These are phyloP conservation scores for Microbotryum lychnidis-dioicae DNA, from an alignment of 1,284 basidiomycete genomes.

Conservation along the genomic window DNA sequence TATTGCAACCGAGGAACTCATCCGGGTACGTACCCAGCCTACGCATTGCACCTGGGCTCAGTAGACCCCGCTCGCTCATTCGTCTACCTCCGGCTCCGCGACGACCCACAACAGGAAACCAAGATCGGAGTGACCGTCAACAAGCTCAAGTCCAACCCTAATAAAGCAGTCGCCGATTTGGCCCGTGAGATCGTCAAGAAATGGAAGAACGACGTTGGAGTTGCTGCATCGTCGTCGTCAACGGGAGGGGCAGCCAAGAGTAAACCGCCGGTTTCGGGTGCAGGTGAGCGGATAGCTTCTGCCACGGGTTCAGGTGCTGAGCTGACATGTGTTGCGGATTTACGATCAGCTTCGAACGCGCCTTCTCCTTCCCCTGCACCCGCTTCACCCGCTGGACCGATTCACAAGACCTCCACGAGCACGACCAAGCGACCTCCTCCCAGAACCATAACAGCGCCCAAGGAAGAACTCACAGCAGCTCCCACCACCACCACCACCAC, in stretches of 20 bases:
- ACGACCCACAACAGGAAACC: constrained; percentile 57
- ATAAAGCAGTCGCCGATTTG: constrained; percentile 65
- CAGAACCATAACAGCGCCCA: no score
- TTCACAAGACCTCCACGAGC: neutral
- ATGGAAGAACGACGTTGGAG: constrained; percentile 31
- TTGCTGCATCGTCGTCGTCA: neutral
- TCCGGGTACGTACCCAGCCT: constrained; percentile 56
- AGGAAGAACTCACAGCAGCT: neutral
- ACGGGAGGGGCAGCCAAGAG: neutral
- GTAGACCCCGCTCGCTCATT: no score
- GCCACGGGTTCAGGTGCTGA: neutral
- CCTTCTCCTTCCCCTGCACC: constrained; percentile 12
- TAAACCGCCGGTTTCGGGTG: neutral
- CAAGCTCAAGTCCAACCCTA: constrained; percentile 68
- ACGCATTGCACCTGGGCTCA: neutral
- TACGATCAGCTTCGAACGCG: constrained; percentile 6
- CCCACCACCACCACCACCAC: constrained; percentile 10
- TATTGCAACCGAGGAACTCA: constrained; percentile 71
- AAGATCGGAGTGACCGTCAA: constrained; percentile 88
- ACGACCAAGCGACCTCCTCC: constrained; percentile 1
- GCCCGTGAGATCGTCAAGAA: constrained; percentile 90
- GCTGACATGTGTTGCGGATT: neutral
- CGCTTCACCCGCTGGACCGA: constrained; percentile 13
- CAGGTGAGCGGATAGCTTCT: no score
- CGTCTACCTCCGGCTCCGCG: neutral